Conservation (phyloP, 2,329 filamentous ascomycete species). For the Claviceps spartinae region DNA sequence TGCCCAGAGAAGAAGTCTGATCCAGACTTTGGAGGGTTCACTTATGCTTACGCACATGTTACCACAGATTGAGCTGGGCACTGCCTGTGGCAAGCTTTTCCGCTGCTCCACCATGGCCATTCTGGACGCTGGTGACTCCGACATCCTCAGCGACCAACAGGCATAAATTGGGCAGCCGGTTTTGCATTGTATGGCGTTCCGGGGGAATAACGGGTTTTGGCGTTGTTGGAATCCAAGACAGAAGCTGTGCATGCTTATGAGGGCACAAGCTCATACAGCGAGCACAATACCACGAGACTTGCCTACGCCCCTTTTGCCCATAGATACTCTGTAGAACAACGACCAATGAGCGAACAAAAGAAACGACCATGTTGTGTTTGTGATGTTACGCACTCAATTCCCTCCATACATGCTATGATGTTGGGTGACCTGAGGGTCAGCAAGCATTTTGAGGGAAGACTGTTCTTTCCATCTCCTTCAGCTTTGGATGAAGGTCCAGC, state of each 20-base stretch:
- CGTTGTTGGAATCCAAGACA: not conserved
- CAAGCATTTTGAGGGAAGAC: slow-evolving; percentile 17
- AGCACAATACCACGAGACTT: too few relatives aligned
- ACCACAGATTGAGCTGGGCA: slow-evolving; percentile 87
- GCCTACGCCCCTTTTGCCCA: too few relatives aligned
- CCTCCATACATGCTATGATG: too few relatives aligned
- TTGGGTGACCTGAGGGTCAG: too few relatives aligned
- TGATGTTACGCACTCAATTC: too few relatives aligned
- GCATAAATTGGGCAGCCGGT: slow-evolving; percentile 31
- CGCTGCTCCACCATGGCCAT: slow-evolving; percentile 95
- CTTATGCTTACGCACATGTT: slow-evolving; percentile 40
- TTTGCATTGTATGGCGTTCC: slow-evolving; percentile 29
- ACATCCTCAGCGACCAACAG: slow-evolving; percentile 76
- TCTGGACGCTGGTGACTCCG: slow-evolving; percentile 93
- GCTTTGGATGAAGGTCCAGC: slow-evolving; percentile 11
- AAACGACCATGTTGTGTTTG: too few relatives aligned
- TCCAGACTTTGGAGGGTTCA: slow-evolving; percentile 77
- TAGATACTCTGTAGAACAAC: too few relatives aligned
- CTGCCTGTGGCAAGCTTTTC: slow-evolving; percentile 98
- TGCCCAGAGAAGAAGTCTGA: slow-evolving; percentile 88
- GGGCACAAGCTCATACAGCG: too few relatives aligned
- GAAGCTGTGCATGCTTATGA: too few relatives aligned
- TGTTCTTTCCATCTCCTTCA: not conserved
- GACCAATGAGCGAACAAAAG: too few relatives aligned
- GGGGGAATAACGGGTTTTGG: slow-evolving; percentile 22